Conservation (phyloP, 2,329 filamentous ascomycete species). For the Pyrenophora teres region DNA sequence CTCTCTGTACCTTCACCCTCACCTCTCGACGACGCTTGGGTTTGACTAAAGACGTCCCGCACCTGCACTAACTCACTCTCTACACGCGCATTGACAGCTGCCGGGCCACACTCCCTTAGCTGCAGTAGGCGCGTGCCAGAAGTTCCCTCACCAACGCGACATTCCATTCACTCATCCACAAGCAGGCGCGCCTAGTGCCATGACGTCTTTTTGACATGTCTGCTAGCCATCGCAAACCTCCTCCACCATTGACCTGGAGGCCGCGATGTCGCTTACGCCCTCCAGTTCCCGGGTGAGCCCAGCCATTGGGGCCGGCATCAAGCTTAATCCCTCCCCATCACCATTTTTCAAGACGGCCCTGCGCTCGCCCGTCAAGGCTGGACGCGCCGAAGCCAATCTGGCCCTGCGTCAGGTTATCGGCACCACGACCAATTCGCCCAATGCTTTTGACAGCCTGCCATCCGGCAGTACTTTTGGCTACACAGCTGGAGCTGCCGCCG, state of each 20-base stretch:
- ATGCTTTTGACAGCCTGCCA: constrained; percentile 81
- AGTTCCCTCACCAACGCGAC: constrained; percentile 24
- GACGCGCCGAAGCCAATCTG: constrained; percentile 57
- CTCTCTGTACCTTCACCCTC: constrained; percentile 6
- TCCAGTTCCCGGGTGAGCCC: constrained; percentile 48
- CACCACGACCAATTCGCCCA: constrained; percentile 82
- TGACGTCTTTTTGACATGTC: constrained; percentile 37
- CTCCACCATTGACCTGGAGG: constrained; percentile 33
- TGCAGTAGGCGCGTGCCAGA: constrained; percentile 18
- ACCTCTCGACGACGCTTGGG: too few relatives aligned
- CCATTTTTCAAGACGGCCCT: constrained; percentile 65
- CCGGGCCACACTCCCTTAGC: constrained; percentile 10
- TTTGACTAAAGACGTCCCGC: too few relatives aligned
- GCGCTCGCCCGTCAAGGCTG: constrained; percentile 64
- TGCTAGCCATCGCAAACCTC: constrained; percentile 27
- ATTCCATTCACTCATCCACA: constrained; percentile 13
- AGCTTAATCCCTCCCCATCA: constrained; percentile 69
- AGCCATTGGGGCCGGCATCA: constrained; percentile 45
- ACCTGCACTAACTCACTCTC: not conserved
- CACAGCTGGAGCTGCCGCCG: constrained; percentile 90
- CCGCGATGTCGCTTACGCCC: constrained; percentile 48
- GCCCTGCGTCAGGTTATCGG: constrained; percentile 85
- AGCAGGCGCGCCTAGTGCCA: constrained; percentile 28
- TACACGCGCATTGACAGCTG: constrained; percentile 3
- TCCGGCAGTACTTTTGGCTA: constrained; percentile 78